Base-by-base conservation (phyloP, 768 basidiomycete species). In the Flagelloscypha sp. region DNA sequence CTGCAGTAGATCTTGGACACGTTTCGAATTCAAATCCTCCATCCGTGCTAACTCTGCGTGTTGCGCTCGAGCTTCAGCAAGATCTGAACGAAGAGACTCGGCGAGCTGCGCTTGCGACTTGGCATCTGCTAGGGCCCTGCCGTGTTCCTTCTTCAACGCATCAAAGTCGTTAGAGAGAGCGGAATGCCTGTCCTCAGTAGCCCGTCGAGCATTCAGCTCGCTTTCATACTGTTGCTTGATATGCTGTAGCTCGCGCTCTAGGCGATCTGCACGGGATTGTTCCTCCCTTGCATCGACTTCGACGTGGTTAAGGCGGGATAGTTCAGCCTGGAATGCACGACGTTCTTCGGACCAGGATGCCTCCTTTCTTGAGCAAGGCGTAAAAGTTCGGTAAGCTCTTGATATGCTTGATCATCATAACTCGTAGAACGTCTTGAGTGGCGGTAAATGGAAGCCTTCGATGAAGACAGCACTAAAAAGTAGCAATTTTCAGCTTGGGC, bases 331-430 rank as follows among this genome's bases (percentile, higher is more conserved):
- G 23, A 82, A 43, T 0, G 60, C 52, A 3, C 55, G 57, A 11
- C 80, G 73, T 44, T 81, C 75, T 37, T 79, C 76, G 42, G 79
- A 68, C 7, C 54, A 46, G 3, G 66, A 58, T 46, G 85, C 84
- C 40, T 76, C 72, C 20, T 66, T 37, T 79, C 74, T 45, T 79
- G 72, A 1, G 72, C 53, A 3, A 64, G 63, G 1, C 68, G 74
- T 11, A 92, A 69, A 43, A 84, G 79, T 38, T 81, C 71, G 6
- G 75, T 61, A 4, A 87, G 63, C 43, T 86, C 84, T 37, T 78
- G 74, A 48, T 82, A 80, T 15, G 76, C 77, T 41, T 77, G 72
- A 37, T 84, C 82, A 37, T 84, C 81, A n/a, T n/a, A n/a, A n/a
- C n/a, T n/a, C n/a, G n/a, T n/a, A n/a, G n/a, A n/a, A n/a, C n/a